phyloP scores from a whole-genome alignment of 768 basidiomycete genomes.

The Boletellus emodensis region DNA sequence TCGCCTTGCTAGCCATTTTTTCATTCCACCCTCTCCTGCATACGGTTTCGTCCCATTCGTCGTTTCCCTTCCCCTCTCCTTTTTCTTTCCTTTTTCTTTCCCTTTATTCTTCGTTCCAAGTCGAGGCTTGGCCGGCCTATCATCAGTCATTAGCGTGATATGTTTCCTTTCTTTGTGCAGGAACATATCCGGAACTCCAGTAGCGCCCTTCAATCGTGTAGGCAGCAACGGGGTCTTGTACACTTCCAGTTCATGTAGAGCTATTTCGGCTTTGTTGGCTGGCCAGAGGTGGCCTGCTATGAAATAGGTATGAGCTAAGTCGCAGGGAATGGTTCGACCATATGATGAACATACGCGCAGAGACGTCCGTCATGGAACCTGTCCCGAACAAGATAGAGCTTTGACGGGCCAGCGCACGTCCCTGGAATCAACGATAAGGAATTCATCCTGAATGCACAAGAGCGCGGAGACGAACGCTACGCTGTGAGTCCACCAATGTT shows the following conservation, averaged over 20 bases:
- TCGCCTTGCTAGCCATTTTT: constrained; percentile 65
- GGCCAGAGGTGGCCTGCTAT: constrained; percentile 30
- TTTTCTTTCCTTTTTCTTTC: constrained; percentile 36
- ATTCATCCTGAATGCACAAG: neutral
- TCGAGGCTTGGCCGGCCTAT: constrained; percentile 46
- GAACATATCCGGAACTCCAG: constrained; percentile 59
- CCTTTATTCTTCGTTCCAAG: constrained; percentile 40
- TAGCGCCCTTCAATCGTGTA: constrained; percentile 43
- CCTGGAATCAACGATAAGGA: constrained; percentile 30
- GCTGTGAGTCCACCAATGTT: constrained; percentile 52
- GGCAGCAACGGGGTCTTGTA: constrained; percentile 79
- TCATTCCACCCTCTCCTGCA: constrained; percentile 74
- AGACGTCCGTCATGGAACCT: constrained; percentile 31
- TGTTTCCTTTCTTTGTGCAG: constrained; percentile 43
- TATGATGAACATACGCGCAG: constrained; percentile 28
- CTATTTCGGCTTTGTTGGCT: constrained; percentile 57
- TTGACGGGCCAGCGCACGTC: constrained; percentile 48
- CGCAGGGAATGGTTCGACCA: constrained; percentile 3
- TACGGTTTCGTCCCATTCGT: constrained; percentile 69
- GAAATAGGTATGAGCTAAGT: constrained; percentile 13
- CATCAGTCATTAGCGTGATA: constrained; percentile 58
- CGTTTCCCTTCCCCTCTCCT: constrained; percentile 29
- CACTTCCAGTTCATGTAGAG: constrained; percentile 67
- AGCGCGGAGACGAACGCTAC: constrained; percentile 42
- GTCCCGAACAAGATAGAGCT: constrained; percentile 49